phyloP scores from a whole-genome alignment of 2,329 filamentous ascomycete species.

The Ophiostoma sp. region DNA sequence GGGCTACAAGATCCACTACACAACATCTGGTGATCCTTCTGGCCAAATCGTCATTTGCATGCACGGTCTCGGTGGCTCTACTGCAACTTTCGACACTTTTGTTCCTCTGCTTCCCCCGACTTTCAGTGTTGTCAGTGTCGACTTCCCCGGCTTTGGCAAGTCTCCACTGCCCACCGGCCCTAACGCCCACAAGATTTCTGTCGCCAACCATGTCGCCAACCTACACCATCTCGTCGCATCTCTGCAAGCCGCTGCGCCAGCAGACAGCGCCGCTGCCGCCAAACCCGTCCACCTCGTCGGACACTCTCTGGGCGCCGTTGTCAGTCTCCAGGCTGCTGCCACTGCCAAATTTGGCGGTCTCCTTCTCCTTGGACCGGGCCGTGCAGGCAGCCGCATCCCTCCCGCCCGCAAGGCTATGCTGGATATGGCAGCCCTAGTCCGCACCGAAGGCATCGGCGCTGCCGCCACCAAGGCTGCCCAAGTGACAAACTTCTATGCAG shows the following conservation, averaged over 20 bases:
- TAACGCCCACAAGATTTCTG: slow-evolving; percentile 26
- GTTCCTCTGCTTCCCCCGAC: slow-evolving; percentile 29
- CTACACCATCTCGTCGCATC: slow-evolving; percentile 33
- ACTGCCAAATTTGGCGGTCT: slow-evolving; percentile 33
- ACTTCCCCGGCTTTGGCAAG: slow-evolving; percentile 37
- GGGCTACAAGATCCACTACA: slow-evolving; percentile 21
- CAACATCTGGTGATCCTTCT: slow-evolving; percentile 27
- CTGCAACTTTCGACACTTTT: slow-evolving; percentile 32
- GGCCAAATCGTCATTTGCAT: slow-evolving; percentile 35
- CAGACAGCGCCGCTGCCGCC: background rate
- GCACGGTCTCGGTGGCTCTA: slow-evolving; percentile 36
- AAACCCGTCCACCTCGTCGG: slow-evolving; percentile 35
- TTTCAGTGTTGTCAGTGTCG: slow-evolving; percentile 32
- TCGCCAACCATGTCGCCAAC: slow-evolving; percentile 35
- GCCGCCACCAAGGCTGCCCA: slow-evolving; percentile 35
- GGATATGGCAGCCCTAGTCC: slow-evolving; percentile 34
- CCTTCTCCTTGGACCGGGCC: slow-evolving; percentile 38
- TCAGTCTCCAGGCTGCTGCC: slow-evolving; percentile 39
- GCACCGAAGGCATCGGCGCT: slow-evolving; percentile 34
- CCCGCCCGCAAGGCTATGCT: slow-evolving; percentile 37
- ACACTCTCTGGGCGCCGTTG: slow-evolving; percentile 41
- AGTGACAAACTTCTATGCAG: slow-evolving; percentile 36
- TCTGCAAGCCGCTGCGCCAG: slow-evolving; percentile 26
- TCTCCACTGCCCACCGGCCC: slow-evolving; percentile 25
- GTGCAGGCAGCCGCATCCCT: slow-evolving; percentile 36